Base-by-base conservation (phyloP, 164 flowering plant genomes). In the Dillenia turbinata region DNA sequence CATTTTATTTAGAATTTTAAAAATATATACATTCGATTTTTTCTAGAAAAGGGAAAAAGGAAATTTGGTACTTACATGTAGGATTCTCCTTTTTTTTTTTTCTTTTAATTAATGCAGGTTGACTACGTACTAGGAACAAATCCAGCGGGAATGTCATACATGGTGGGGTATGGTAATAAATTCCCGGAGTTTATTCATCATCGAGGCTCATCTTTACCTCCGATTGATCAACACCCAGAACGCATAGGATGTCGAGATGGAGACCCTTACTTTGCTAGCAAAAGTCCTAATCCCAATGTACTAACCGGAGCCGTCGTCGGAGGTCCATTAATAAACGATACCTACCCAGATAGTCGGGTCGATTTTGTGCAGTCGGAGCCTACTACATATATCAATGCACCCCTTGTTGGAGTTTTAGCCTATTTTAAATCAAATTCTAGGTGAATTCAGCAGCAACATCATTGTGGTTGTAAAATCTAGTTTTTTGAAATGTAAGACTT, bases 81-180 rank as follows among this genome's bases (percentile, higher is more conserved):
- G 22, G 22, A 19, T n/a, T n/a, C n/a, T n/a, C n/a, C n/a, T n/a
- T n/a, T n/a, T n/a, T 33, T 33, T 33, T 33, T 33, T n/a, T n/a
- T 33, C 5, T 33, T 33, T 59, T 7, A 13, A 9, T 44, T 13
- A 7, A 8, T 54, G 73, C 77, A 83, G 83, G 84, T 81, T 66
- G 78, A 84, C 66, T 84, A 81, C 26, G 73, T 84, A 60, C 65
- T 83, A 1, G 88, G 40, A 33, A 33, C 40, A 33, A 89, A 89
- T 54, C 92, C 92, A 19, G 19, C 71, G 60, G 61, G 62, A 8
- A 81, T 85, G 87, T 89, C 96, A 22, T 89, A 85, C 75, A 89
- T 89, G 96, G 92, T 89, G 50, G 92, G 92, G 56, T 86, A 79
- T 67, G 90, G 92, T 0, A n/a, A 54, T 1, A 85, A 77, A 1